These are phyloP conservation scores for Apodospora peruviana DNA, from an alignment of 495 filamentous ascomycete species.

Conservation along the genomic window DNA sequence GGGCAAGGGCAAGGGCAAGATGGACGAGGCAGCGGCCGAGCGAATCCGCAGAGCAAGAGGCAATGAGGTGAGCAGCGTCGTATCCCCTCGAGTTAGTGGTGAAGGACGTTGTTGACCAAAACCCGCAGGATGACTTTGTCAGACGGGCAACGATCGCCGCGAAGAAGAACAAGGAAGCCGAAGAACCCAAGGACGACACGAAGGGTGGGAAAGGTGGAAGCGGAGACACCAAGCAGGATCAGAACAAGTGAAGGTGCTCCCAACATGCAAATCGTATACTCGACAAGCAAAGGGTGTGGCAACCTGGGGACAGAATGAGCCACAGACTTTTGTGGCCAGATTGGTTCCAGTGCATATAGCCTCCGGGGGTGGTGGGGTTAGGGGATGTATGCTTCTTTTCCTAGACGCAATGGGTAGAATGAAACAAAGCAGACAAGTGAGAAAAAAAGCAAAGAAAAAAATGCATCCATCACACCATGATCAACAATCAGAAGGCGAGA, in stretches of 20 bases:
- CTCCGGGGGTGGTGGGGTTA: too few relatives aligned
- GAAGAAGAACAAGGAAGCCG: conserved; percentile 26
- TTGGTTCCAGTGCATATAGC: too few relatives aligned
- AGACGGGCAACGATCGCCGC: conserved; percentile 39
- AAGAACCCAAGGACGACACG: conserved; percentile 3
- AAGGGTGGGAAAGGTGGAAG: conserved; percentile 9
- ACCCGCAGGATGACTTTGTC: conserved; percentile 36
- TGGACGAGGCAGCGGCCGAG: conserved; percentile 40
- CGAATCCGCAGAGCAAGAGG: conserved; percentile 40
- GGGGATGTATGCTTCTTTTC: too few relatives aligned
- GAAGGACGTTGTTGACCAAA: background rate
- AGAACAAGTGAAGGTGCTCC: background rate
- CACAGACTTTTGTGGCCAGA: too few relatives aligned
- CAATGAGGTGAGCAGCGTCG: conserved; percentile 17
- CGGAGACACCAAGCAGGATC: conserved; percentile 5
- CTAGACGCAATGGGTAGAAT: too few relatives aligned
- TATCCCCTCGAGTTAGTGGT: background rate
- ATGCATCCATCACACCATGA: too few relatives aligned
- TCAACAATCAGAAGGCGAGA: too few relatives aligned
- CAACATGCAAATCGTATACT: too few relatives aligned
- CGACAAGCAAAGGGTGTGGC: too few relatives aligned
- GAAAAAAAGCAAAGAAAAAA: too few relatives aligned
- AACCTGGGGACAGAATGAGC: too few relatives aligned
- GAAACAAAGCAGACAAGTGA: too few relatives aligned
- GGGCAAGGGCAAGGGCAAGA: conserved; percentile 33